Evolutionary conservation across 1,284 basidiomycete species (phyloP), one percentile per base, ranked within the genome.

Genomic region (Fomitopsis palustris): DNA sequence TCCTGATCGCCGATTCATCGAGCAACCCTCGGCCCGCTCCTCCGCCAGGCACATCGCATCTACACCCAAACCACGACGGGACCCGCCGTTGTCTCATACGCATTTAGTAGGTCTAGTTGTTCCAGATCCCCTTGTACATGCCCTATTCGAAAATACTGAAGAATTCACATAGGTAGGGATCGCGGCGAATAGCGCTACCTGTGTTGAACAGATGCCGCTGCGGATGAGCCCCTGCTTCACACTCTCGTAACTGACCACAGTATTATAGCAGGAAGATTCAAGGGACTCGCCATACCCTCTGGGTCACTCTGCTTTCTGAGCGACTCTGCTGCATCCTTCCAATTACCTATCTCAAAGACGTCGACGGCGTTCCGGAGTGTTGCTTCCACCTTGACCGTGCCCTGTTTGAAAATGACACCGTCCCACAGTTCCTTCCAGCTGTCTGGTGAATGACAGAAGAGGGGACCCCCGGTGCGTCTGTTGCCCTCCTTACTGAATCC

Each of bases 381-480:
- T n/a, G 72, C 71, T 35, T 75, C 68, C 4, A 77, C 75, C 58
- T 68, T 63, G 12, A 80, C 74, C 1, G 69, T 69, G 12, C 74
- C 76, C 53, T 72, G 69, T 61, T 67, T 64, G 57, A 80, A 80
- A 16, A 80, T 69, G 59, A 70, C 60, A 5, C 72, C 74, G 58
- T 78, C 72, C 79, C 80, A 82, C 47, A 81, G 63, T 55, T 72
- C 72, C 27, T 61, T 62, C 77, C 77, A 81, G 43, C 72, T 74
- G 55, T 77, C 72, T 0, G 77, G 75, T 2, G 62, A 67, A 33
- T 79, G 74, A 35, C 65, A 65, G 60, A 76, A 74, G 58, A 69
- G 56, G 43, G 21, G 45, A 21, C 23, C 38, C 29, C 52, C 21
- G 3, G 2, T 31, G 23, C n/a, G 21, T 74, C 60, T 65, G 56